phyloP scores from a whole-genome alignment of 2,329 filamentous ascomycete genomes.

The Fusarium tuaranense region DNA sequence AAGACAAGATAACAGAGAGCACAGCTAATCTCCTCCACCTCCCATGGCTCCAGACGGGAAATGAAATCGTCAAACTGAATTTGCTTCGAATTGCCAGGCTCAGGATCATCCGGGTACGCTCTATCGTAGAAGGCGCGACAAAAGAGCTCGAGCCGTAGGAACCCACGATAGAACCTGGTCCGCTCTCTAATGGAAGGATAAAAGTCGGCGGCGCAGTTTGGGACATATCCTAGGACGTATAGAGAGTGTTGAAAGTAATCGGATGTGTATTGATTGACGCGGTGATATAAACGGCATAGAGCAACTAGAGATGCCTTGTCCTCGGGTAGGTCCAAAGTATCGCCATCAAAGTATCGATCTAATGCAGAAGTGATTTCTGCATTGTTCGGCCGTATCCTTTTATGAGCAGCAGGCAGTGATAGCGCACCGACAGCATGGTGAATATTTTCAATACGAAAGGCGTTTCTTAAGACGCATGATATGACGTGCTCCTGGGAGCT shows the following conservation, averaged over 20 bases:
- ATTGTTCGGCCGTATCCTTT: background rate
- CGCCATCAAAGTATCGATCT: background rate
- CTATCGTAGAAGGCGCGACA: background rate
- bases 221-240: background rate
- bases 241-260: background rate
- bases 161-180: background rate
- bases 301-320: background rate
- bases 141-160: background rate
- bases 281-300: background rate
- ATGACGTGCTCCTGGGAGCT: background rate
- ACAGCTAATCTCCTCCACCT: background rate
- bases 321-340: background rate
- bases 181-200: background rate
- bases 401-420: background rate
- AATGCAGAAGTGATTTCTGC: background rate
- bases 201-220: background rate
- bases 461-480: background rate
- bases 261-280: background rate
- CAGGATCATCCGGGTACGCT: background rate
- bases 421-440: background rate
- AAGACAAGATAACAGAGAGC: background rate
- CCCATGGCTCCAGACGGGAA: background rate
- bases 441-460: background rate
- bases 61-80: background rate
- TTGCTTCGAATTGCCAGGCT: background rate